Percentiles rank a stretch among this genome's conserved stretches.
Evolutionary conservation across 441 rosid species (phyloP).

Genomic region (Gossypium trilobum): DNA sequence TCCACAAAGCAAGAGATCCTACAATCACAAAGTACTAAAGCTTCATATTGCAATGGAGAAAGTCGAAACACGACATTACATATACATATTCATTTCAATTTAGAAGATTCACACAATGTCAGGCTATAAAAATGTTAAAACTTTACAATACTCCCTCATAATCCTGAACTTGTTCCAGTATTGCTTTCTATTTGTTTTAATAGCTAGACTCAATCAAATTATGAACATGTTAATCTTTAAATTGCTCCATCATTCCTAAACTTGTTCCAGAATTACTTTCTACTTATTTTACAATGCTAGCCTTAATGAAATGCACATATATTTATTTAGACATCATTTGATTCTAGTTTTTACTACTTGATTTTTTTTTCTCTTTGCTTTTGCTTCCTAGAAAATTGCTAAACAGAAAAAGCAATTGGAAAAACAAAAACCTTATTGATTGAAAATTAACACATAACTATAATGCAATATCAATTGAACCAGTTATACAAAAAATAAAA

Average conservation of each 20-base stretch:
- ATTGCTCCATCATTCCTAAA: not conserved
- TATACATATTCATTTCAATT: not conserved
- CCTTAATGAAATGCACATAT: not conserved
- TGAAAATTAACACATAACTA: not conserved
- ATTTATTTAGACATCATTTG: not conserved
- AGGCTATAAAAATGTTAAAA: not conserved
- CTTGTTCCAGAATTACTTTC: slow-evolving; percentile 4
- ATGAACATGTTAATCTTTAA: not conserved
- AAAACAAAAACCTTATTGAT: not conserved
- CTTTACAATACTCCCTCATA: not conserved
- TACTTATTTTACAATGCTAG: not conserved
- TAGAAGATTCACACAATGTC: not conserved
- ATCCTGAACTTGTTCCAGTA: slow-evolving; percentile 1
- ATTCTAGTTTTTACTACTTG: not conserved
- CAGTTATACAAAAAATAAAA: not conserved
- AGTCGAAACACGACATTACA: not conserved
- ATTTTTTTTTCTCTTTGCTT: not conserved
- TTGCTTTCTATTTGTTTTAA: not conserved
- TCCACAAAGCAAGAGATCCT: slow-evolving; percentile 94
- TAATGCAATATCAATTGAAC: not conserved
- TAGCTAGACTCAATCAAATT: not conserved
- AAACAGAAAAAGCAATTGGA: not conserved
- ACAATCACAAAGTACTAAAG: slow-evolving; percentile 16
- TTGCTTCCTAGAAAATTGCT: slow-evolving; percentile 1
- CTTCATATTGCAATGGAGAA: not conserved